Evolutionary conservation across 2,329 filamentous ascomycete species (phyloP), one percentile per base, ranked within the genome.

Genomic region (Aureobasidium lini): DNA sequence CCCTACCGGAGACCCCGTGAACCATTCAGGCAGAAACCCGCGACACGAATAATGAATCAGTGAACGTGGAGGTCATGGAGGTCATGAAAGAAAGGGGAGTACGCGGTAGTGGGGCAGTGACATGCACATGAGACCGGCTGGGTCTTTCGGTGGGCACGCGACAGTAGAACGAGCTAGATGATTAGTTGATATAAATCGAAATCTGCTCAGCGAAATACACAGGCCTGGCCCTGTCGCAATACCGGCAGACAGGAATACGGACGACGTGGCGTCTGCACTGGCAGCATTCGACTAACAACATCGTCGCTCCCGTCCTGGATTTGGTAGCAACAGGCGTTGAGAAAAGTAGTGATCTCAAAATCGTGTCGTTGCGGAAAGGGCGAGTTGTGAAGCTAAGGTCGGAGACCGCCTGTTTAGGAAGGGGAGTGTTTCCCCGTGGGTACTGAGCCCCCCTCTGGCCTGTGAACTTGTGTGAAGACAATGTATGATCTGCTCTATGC

Each of bases 101-200:
- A 37, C n/a, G 11, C 7, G 13, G 32, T 31, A 32, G 54, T 48
- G 54, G 54, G 54, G 42, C 54, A 37, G 54, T 57, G 54, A 57
- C 54, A 57, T 57, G 23, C 31, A 34, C 18, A 36, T 32, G 52
- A 44, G 32, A 54, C 40, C 40, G 40, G 52, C 52, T 40, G 37
- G 40, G 18, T 13, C 40, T 37, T 54, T 37, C 36, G 7, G 31
- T 46, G 43, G 43, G 43, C 54, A 57, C 54, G 54, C 54, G 54
- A 57, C 54, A 57, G 42, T 23, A 57, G 10, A 16, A 28, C 23
- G 37, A 53, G 50, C 16, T 56, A 36, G 52, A 18, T 46, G 16
- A n/a, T 28, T 37, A 37, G 32, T 15, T 23, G 47, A 37, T 7
- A n/a, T 49, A 37, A 31, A 49, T 49, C 23, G 36, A 10, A n/a